Base-by-base conservation (phyloP, 2,329 filamentous ascomycete genomes). In the Pseudogymnoascus sp. region DNA sequence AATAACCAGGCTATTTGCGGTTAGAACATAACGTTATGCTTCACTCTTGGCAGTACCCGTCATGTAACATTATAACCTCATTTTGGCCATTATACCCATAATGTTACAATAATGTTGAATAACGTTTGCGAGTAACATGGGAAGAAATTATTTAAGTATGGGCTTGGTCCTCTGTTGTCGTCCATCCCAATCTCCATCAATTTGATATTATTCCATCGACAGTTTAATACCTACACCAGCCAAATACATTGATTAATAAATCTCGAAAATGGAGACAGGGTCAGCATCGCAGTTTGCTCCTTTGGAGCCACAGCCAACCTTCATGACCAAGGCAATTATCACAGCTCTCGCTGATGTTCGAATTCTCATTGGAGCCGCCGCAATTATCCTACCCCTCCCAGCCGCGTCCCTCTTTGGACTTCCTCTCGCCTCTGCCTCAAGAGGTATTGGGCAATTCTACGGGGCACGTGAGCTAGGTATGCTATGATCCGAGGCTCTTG, bases 1-100 rank as follows among this genome's bases (percentile, higher is more conserved):
- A 18, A 52, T 5, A 6, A 26, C 45, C 45, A 52, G 30, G n/a
- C 45, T 52, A 52, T 30, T 52, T 52, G 45, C 23, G 45, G 45
- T 52, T 52, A 52, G 45, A 52, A 18, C 45, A 52, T 52, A 52
- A 52, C 45, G 45, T 52, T 52, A 52, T 52, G 45, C 45, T 52
- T 52, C 23, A 18, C 45, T 30, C 45, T 52, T 52, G 45, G 45
- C 45, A 23, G n/a, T 30, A 12, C 9, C 26, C 45, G 45, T 30
- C 45, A 52, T 52, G 23, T n/a, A 18, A 52, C 45, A 52, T 52
- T n/a, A 52, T 52, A 52, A 52, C 45, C 45, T 30, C 45, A 52
- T 30, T 6, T 18, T 52, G 45, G 10, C 26, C 45, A 52, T 30
- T 30, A 52, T 52, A 23, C n/a, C 23, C 23, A 48, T 48, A 26